phyloP scores from a whole-genome alignment of 768 basidiomycete genomes.

The Trichaptum fuscoviolaceum region DNA sequence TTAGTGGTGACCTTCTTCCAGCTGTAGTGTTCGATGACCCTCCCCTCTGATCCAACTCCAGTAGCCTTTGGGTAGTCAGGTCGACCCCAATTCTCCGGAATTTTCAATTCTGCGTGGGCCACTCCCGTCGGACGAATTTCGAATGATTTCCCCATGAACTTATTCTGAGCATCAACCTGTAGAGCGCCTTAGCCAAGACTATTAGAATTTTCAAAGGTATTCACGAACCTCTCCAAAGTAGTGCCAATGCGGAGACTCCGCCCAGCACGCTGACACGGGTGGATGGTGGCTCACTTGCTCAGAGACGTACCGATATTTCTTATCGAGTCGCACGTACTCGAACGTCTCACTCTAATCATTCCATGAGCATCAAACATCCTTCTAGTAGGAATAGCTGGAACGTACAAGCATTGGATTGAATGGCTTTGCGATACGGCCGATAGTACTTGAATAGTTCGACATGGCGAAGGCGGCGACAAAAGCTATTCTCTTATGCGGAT shows the following conservation, averaged over 20 bases:
- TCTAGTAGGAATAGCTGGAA: slow-evolving; percentile 8
- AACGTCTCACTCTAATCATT: slow-evolving; percentile 76
- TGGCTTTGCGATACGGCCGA: slow-evolving; percentile 94
- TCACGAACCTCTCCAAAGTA: slow-evolving; percentile 77
- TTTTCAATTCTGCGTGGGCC: slow-evolving; percentile 78
- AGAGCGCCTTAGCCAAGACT: background rate
- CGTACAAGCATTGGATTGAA: slow-evolving; percentile 93
- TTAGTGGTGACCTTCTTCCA: slow-evolving; percentile 95
- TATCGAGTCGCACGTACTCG: slow-evolving; percentile 85
- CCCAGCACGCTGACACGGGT: slow-evolving; percentile 94
- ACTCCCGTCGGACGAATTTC: slow-evolving; percentile 96
- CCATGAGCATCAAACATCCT: background rate
- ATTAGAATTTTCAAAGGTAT: background rate
- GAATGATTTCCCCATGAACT: slow-evolving; percentile 94
- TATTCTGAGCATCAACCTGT: slow-evolving; percentile 94
- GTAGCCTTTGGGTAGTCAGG: slow-evolving; percentile 56
- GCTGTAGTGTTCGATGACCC: slow-evolving; percentile 84
- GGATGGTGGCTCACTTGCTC: slow-evolving; percentile 99
- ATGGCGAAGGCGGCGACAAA: slow-evolving; percentile 96
- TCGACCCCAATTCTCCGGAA: slow-evolving; percentile 58
- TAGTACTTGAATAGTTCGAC: slow-evolving; percentile 96
- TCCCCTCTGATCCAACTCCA: slow-evolving; percentile 35
- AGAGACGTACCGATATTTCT: slow-evolving; percentile 86
- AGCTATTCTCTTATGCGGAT: slow-evolving; percentile 79
- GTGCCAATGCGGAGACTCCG: slow-evolving; percentile 82